Evolutionary conservation across 164 flowering plant species (phyloP).

Genomic region (Chimonanthus salicifolius): DNA sequence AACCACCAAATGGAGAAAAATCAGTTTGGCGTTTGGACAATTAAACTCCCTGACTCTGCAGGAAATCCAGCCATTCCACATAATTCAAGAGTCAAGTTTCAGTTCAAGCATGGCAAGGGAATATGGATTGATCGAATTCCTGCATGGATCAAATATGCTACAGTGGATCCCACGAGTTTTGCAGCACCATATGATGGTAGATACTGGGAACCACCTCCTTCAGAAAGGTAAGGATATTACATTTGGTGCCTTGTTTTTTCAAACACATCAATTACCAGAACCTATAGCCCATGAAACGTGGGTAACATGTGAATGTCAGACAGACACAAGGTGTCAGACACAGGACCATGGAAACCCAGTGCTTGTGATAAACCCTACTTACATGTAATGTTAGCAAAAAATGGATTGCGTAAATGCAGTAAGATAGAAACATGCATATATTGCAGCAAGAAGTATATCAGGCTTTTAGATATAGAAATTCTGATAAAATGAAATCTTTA

Average conservation of each 20-base stretch:
- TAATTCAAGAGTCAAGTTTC: constrained; percentile 78
- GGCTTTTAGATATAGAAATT: not conserved
- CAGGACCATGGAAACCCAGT: not conserved
- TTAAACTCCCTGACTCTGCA: constrained; percentile 61
- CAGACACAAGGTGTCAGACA: not conserved
- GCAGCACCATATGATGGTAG: constrained; percentile 97
- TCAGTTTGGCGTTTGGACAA: constrained; percentile 89
- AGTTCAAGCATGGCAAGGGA: constrained; percentile 76
- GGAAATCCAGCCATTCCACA: constrained; percentile 80
- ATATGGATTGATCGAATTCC: constrained; percentile 94
- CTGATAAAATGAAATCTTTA: not conserved
- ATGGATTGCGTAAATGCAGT: not conserved
- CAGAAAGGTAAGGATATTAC: constrained; percentile 60
- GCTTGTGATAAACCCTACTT: not conserved
- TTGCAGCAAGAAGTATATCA: not conserved
- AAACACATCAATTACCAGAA: not conserved
- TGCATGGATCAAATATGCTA: constrained; percentile 96
- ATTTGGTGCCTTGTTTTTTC: not conserved
- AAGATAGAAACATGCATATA: not conserved
- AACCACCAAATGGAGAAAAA: constrained; percentile 77
- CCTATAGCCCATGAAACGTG: not conserved
- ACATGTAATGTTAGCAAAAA: not conserved
- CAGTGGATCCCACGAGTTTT: constrained; percentile 67
- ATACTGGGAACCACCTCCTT: constrained; percentile 84
- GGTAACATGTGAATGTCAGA: not conserved